phyloP scores from a whole-genome alignment of 257 asterid species.

The Capsicum pubescens region DNA sequence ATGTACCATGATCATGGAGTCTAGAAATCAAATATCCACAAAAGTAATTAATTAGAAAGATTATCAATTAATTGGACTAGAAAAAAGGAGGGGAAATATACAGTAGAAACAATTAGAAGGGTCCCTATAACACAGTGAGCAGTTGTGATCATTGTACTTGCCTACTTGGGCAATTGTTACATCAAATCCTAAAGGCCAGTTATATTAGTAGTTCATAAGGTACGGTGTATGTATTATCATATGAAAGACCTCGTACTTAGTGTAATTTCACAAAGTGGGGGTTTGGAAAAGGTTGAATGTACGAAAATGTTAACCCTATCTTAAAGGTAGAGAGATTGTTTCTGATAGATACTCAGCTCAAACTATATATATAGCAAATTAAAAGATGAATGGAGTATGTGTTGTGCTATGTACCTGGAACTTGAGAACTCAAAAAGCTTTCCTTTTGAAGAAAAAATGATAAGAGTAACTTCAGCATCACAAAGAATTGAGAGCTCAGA shows the following conservation, averaged over 20 bases:
- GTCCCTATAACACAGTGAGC: background rate
- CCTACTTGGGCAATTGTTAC: background rate
- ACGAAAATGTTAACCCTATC: no score
- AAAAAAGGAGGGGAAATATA: background rate
- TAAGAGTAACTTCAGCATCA: constrained; percentile 24
- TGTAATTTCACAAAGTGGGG: no score
- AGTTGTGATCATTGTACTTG: constrained; percentile 20
- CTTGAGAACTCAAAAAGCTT: constrained; percentile 26
- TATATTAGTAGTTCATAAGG: background rate
- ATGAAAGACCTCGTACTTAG: no score
- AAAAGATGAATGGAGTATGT: background rate
- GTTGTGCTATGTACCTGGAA: background rate
- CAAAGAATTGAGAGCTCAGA: constrained; percentile 26
- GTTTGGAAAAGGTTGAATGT: no score
- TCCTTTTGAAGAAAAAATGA: constrained; percentile 16
- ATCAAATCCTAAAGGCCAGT: background rate
- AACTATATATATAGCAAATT: background rate
- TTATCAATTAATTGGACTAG: background rate
- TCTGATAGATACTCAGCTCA: no score
- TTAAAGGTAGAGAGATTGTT: no score
- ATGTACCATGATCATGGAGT: background rate
- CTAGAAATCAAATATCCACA: background rate
- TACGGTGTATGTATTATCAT: no score
- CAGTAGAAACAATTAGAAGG: background rate
- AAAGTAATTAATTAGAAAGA: background rate